Base-by-base conservation (phyloP, 495 filamentous ascomycete species). In the Copromyces sp. region DNA sequence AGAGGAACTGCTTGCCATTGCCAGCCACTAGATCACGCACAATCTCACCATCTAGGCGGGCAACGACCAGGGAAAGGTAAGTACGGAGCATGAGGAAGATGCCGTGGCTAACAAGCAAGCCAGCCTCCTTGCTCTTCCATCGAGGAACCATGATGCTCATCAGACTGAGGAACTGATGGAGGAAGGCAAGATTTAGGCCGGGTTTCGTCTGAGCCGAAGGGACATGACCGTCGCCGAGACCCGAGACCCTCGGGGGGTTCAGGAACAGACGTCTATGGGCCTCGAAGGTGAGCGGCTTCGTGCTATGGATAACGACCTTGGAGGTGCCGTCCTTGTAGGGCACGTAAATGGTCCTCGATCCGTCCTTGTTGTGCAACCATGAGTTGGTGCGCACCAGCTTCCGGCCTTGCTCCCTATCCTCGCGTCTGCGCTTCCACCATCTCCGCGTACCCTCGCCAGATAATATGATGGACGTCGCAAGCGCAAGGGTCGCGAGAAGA, bases 91-190 rank as follows among this genome's bases (percentile, higher is more conserved):
- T 88, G 70, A 99, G 82, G 78, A 97, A 98, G 59, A 91, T 87
- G 74, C 92, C 90, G 77, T 98, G 96, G 75, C 93, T 92, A 75
- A 96, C 81, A 53, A 99, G 83, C 72, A 99, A 80, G 3, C 93
- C 94, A 2, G 94, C 94, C 83, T 98, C 96, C 80, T 98, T 98
- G 82, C 93, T 94, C 37, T 89, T 89, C 93, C 94, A 97, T 75
- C 94, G 84, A 9, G 96, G 96, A 73, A 98, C 92, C 95, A 98
- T 97, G 76, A 99, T 98, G 82, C 91, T 98, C 78, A 97, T 86
- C 65, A 99, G 84, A 77, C 94, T 97, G 65, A 97, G 86, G 76
- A 98, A 97, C 82, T 99, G 96, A 79, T 99, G 95, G 32, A 99
- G 82, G 79, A 99, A 99, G n/a, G 96, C 96, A 65, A 98, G 86